These are phyloP conservation scores for Oryza nivara DNA, from an alignment of 176 grass and related monocot genomes.

Conservation along the genomic window DNA sequence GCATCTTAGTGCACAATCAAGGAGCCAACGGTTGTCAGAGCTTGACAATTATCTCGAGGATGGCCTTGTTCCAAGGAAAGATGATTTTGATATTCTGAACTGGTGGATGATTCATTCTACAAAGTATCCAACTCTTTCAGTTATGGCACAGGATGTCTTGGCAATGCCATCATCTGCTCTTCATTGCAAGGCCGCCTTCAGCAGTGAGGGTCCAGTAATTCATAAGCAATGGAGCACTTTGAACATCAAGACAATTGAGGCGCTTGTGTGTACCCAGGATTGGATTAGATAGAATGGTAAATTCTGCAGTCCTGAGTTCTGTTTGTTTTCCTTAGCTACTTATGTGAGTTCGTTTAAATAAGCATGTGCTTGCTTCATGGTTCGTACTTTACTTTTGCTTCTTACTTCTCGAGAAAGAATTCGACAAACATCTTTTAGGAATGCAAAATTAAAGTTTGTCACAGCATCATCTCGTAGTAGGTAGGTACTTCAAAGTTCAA, in stretches of 20 bases:
- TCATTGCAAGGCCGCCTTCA: slow-evolving; percentile 40
- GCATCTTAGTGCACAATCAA: slow-evolving; percentile 48
- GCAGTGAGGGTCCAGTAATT: slow-evolving; percentile 17
- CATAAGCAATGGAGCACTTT: slow-evolving; percentile 53
- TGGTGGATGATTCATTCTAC: slow-evolving; percentile 60
- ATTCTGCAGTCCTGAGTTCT: slow-evolving; percentile 8
- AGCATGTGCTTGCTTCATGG: neutral
- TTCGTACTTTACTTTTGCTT: neutral
- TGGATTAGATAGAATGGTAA: slow-evolving; percentile 49
- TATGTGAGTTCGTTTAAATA: slow-evolving; percentile 12
- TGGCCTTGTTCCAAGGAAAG: slow-evolving; percentile 56
- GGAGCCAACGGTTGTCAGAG: slow-evolving; percentile 44
- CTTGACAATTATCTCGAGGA: slow-evolving; percentile 53
- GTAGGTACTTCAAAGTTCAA: neutral
- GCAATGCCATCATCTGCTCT: slow-evolving; percentile 52
- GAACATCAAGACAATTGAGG: slow-evolving; percentile 60
- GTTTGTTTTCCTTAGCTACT: neutral
- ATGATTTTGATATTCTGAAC: slow-evolving; percentile 58
- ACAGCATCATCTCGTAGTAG: neutral
- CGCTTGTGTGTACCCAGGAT: slow-evolving; percentile 52
- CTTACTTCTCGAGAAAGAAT: slow-evolving; percentile 12
- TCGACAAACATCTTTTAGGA: neutral
- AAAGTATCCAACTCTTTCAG: slow-evolving; percentile 53
- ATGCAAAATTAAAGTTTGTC: neutral
- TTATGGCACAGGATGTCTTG: slow-evolving; percentile 55